Percentiles rank a stretch among this genome's conserved stretches.
Evolutionary conservation across 2,329 filamentous ascomycete genomes (phyloP).

Genomic region (Alternaria infectoria): DNA sequence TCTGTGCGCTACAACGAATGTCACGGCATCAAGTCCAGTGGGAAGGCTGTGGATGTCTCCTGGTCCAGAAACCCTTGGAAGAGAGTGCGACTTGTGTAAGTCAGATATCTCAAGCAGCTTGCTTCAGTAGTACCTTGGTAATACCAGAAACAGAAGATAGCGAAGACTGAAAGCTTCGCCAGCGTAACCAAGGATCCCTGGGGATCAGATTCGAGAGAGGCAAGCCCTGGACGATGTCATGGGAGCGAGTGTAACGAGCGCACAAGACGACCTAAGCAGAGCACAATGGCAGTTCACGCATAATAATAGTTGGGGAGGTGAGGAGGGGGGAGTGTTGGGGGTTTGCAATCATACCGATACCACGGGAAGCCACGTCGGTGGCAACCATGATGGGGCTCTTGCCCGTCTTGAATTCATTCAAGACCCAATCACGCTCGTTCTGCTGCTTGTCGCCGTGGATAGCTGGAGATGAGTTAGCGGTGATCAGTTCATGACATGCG

Average conservation of each 20-base stretch:
- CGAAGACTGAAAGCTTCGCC: conserved; percentile 74
- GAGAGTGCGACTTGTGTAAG: conserved; percentile 71
- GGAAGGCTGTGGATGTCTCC: conserved; percentile 63
- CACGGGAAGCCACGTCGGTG: conserved; percentile 99
- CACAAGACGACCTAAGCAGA: conserved; percentile 91
- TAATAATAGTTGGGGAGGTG: conserved; percentile 52
- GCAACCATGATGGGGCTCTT: conserved; percentile 99
- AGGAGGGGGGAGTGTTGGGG: conserved; percentile 53
- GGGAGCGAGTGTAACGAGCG: conserved; percentile 73
- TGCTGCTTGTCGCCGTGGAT: conserved; percentile 99
- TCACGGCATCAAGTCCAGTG: conserved; percentile 54
- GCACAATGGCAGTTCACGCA: conserved; percentile 72
- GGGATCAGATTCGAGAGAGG: conserved; percentile 81
- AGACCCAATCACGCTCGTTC: conserved; percentile 98
- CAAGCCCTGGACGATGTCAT: conserved; percentile 90
- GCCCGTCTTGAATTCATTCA: conserved; percentile 99
- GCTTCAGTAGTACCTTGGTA: conserved; percentile 71
- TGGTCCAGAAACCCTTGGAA: conserved; percentile 73
- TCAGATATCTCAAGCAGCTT: conserved; percentile 75
- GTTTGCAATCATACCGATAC: conserved; percentile 96
- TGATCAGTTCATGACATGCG: conserved; percentile 3
- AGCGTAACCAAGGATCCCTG: conserved; percentile 86
- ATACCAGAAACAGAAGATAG: conserved; percentile 73
- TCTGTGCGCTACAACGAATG: conserved; percentile 58
- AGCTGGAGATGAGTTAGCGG: conserved; percentile 62